phyloP scores from a whole-genome alignment of 495 filamentous ascomycete species.

The Podospora anserina region DNA sequence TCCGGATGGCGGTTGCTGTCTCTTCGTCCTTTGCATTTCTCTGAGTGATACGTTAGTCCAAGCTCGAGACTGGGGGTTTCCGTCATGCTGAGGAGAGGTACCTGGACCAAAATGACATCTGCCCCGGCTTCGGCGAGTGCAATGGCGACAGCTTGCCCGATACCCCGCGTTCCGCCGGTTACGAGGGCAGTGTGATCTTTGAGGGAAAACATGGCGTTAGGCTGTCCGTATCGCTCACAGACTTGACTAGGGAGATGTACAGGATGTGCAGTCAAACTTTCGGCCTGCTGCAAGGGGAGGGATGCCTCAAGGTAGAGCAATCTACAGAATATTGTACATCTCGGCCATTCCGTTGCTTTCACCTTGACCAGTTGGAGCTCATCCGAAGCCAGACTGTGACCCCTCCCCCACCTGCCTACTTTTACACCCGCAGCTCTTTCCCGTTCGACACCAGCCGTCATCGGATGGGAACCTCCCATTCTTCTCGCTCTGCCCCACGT shows the following conservation, averaged over 20 bases:
- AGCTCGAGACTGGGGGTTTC: no score
- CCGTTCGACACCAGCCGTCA: neutral
- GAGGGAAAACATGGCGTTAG: constrained; percentile 49
- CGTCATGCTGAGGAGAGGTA: constrained; percentile 20
- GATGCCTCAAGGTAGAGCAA: neutral
- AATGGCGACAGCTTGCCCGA: constrained; percentile 79
- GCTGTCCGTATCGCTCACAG: neutral
- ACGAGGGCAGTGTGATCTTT: constrained; percentile 73
- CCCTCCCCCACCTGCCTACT: neutral
- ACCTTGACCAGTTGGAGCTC: neutral
- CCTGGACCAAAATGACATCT: constrained; percentile 71
- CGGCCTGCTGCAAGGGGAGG: neutral
- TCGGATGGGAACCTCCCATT: neutral
- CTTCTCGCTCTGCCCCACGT: neutral
- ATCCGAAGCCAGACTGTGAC: neutral
- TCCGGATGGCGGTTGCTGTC: constrained; percentile 60
- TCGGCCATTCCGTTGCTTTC: neutral
- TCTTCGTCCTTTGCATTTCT: constrained; percentile 62
- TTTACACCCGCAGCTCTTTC: neutral
- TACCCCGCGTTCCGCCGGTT: constrained; percentile 84
- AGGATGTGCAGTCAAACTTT: neutral
- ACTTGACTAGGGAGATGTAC: no score
- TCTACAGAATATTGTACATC: no score
- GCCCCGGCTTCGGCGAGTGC: constrained; percentile 81
- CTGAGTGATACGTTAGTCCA: constrained; percentile 34